Evolutionary conservation across 2,329 filamentous ascomycete species (phyloP).

Genomic region (Rhexocercosporidium sp.): DNA sequence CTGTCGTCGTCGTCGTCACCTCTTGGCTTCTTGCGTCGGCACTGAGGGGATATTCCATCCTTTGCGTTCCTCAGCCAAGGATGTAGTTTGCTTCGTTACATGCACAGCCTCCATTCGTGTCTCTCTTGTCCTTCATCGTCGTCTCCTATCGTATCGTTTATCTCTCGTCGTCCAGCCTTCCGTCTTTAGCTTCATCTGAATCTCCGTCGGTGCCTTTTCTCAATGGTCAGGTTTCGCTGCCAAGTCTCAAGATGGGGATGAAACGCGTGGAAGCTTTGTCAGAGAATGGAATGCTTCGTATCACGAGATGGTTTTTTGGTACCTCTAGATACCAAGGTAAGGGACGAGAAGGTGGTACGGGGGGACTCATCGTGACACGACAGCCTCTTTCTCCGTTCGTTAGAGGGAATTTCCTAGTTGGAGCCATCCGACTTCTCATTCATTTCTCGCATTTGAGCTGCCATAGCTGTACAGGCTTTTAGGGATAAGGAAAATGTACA

Average conservation of each 20-base stretch:
- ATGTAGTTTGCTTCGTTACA: too few species aligned
- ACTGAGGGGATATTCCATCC: background rate
- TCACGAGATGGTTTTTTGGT: background rate
- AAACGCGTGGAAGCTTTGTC: constrained; percentile 23
- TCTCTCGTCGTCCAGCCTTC: background rate
- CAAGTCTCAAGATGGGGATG: constrained; percentile 17
- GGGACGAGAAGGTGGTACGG: background rate
- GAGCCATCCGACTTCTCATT: background rate
- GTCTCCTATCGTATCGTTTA: constrained; percentile 16
- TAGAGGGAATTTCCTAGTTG: background rate
- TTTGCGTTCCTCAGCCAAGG: background rate
- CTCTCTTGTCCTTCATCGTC: background rate
- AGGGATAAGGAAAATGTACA: too few species aligned
- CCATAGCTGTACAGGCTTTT: too few species aligned
- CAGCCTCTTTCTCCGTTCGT: background rate
- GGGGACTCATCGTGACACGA: constrained; percentile 1
- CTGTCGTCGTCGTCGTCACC: constrained; percentile 13
- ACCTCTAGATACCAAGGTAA: background rate
- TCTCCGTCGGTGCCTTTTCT: background rate
- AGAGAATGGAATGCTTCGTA: background rate
- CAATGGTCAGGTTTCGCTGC: constrained; percentile 15
- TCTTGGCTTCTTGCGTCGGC: constrained; percentile 10
- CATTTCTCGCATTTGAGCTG: background rate
- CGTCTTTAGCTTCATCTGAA: constrained; percentile 4
- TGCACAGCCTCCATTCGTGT: constrained; percentile 23